Evolutionary conservation across 1,139 yeast species (phyloP).

Genomic region (Pichia sp.): DNA sequence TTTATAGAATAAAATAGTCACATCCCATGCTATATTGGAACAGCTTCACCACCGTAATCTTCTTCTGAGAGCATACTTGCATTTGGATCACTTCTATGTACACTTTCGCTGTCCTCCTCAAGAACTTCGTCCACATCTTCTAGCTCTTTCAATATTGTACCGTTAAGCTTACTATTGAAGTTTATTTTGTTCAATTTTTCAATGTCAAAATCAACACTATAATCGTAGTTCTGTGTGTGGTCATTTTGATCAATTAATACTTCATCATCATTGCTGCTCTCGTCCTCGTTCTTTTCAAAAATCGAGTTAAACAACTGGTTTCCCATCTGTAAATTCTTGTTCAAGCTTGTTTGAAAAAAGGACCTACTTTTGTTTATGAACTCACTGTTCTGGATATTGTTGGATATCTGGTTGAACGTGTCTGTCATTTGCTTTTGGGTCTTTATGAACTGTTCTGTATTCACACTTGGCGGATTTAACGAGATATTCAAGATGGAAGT

Average conservation of each 20-base stretch:
- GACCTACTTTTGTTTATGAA: constrained; percentile 19
- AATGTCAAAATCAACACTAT: constrained; percentile 16
- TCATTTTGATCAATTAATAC: constrained; percentile 11
- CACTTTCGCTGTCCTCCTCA: not conserved
- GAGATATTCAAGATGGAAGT: constrained; percentile 13
- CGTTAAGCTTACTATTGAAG: constrained; percentile 6
- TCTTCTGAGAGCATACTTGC: constrained; percentile 9
- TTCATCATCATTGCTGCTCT: constrained; percentile 1
- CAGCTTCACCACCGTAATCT: constrained; percentile 19
- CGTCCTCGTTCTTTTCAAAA: constrained; percentile 8
- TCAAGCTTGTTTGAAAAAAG: constrained; percentile 20
- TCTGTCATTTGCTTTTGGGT: constrained; percentile 16
- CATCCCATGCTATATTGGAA: not conserved
- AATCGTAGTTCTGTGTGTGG: constrained; percentile 12
- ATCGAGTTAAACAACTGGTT: constrained; percentile 11
- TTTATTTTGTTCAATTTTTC: constrained; percentile 11
- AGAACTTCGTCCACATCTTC: constrained; percentile 7
- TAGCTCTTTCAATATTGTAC: constrained; percentile 9
- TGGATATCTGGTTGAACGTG: constrained; percentile 18
- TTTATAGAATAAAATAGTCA: not conserved
- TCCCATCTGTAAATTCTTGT: constrained; percentile 14
- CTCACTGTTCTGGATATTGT: constrained; percentile 18
- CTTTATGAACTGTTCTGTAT: constrained; percentile 7
- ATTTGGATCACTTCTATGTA: not conserved
- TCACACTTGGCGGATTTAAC: constrained; percentile 3